Evolutionary conservation across 495 filamentous ascomycete genomes (phyloP), one percentile per base, ranked within the genome.

Genomic region (Cenococcum geophilum): DNA sequence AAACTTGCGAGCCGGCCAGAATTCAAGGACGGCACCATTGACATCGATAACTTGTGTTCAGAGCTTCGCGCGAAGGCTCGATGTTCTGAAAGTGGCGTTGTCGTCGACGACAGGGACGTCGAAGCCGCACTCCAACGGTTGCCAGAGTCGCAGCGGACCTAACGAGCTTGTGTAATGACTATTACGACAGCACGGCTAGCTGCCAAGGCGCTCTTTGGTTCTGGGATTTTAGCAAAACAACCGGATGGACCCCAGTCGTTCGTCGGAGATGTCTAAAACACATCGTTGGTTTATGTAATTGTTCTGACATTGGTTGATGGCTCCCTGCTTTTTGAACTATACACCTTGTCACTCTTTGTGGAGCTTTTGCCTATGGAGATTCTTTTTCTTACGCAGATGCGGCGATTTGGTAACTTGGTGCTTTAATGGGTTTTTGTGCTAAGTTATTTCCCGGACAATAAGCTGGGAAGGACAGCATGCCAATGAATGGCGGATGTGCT

Each of bases 31-130:
- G 92, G 91, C 66, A 89, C 92, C 64, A 83, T 96, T 62, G 93
- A 99, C 66, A 86, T 99, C 65, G 95, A 99, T 70, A 82, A 83
- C 57, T 80, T 99, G 12, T 99, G 95, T 75, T 84, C 87, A 5
- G 91, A 99, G 63, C 82, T 99, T n/a, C 87, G 91, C 59, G 87
- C 88, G 68, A 99, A 99, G 76, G 95, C 95, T 49, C 92, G 92
- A 71, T 99, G 95, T 71, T 95, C 91, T 1, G 93, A 95, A 69
- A 83, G 80, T 25, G 92, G 93, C 27, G 88, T 92, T n/a, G 90
- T 97, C 22, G 87, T 98, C 52, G 87, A 89, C 65, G 82, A 96
- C 75, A 84, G 83, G 45, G 91, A 97, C 71, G 92, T 97, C 67
- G 86, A 95, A 53, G 72, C 70, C 1, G 72, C 73, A 25, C 64